Conservation (phyloP, 345 rosid genomes). For the Passiflora organensis region DNA sequence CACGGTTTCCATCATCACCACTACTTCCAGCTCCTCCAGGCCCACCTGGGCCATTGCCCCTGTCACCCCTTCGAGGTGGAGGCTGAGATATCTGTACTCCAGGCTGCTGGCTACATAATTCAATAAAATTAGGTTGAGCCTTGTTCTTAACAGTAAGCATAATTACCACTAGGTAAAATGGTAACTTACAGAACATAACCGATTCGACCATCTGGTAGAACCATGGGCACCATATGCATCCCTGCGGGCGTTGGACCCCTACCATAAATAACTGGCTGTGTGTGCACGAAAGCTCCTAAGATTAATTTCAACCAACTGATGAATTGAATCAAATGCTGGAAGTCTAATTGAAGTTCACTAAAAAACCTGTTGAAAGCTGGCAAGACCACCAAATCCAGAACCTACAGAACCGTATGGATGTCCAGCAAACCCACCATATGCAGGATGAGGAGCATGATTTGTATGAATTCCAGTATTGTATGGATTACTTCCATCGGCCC, state of each 20-base stretch:
- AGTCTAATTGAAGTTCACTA: background rate
- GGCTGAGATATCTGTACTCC: conserved; percentile 77
- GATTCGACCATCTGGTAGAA: conserved; percentile 93
- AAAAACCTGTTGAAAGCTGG: conserved; percentile 69
- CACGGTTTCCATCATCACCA: conserved; percentile 58
- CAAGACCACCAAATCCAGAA: conserved; percentile 62
- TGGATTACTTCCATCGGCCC: conserved; percentile 47
- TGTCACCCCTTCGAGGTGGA: conserved; percentile 66
- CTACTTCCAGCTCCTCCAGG: conserved; percentile 57
- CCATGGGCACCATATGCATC: conserved; percentile 99
- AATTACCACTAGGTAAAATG: too few species aligned
- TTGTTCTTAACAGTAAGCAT: too few species aligned
- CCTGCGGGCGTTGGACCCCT: conserved; percentile 93
- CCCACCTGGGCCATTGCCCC: conserved; percentile 62
- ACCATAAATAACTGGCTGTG: conserved; percentile 92
- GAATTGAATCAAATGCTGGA: background rate
- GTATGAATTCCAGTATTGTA: conserved; percentile 47
- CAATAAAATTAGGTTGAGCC: too few species aligned
- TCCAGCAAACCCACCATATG: conserved; percentile 74
- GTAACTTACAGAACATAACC: conserved; percentile 93
- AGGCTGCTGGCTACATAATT: conserved; percentile 79
- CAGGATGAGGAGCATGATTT: conserved; percentile 39
- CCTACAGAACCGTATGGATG: conserved; percentile 60
- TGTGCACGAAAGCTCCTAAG: conserved; percentile 9
- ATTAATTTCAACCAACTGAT: conserved; percentile 1